Percentiles rank a stretch among this genome's conserved stretches.
Evolutionary conservation across 2,329 filamentous ascomycete species (phyloP).

Genomic region (Hypoxylon rubiginosum): DNA sequence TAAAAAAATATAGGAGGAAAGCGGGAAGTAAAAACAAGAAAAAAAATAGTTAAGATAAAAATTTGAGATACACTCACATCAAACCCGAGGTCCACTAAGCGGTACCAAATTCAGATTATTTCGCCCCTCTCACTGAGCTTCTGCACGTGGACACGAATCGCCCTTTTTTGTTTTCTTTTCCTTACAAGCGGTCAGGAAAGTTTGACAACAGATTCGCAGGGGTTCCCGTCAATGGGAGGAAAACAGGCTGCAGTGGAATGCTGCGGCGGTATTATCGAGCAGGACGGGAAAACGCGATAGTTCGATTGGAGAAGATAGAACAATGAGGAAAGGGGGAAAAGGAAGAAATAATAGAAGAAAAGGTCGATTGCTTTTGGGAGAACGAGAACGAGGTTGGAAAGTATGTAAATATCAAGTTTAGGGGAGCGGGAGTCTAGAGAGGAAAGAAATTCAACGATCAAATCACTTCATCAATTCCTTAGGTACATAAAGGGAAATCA

Average conservation of each 20-base stretch:
- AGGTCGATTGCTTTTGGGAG: conserved; percentile 43
- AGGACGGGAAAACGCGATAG: conserved; percentile 36
- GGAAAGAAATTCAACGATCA: conserved; percentile 48
- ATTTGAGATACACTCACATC: conserved; percentile 35
- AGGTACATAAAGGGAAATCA: conserved; percentile 14
- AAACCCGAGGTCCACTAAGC: conserved; percentile 37
- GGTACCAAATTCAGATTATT: conserved; percentile 39
- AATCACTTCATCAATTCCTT: conserved; percentile 42
- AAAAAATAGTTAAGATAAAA: conserved; percentile 37
- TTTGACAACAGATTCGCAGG: conserved; percentile 30
- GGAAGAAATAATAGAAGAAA: too few species aligned
- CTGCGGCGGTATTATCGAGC: conserved; percentile 23
- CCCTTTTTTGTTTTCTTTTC: conserved; percentile 29
- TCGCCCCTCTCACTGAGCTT: conserved; percentile 36
- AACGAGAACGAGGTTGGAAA: conserved; percentile 49
- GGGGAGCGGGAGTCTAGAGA: conserved; percentile 41
- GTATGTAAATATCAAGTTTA: conserved; percentile 47
- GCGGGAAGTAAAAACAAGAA: conserved; percentile 28
- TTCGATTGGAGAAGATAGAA: conserved; percentile 29
- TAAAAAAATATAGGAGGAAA: conserved; percentile 31
- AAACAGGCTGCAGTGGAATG: conserved; percentile 24
- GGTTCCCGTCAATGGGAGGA: conserved; percentile 33
- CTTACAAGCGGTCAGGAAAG: conserved; percentile 39
- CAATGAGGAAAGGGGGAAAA: not conserved
- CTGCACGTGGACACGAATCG: conserved; percentile 42